A percentile compares a stretch with the other conserved stretches of the same genome.
These are phyloP conservation scores for Eucalyptus shirleyi DNA, from an alignment of 345 rosid species.

Conservation along the genomic window DNA sequence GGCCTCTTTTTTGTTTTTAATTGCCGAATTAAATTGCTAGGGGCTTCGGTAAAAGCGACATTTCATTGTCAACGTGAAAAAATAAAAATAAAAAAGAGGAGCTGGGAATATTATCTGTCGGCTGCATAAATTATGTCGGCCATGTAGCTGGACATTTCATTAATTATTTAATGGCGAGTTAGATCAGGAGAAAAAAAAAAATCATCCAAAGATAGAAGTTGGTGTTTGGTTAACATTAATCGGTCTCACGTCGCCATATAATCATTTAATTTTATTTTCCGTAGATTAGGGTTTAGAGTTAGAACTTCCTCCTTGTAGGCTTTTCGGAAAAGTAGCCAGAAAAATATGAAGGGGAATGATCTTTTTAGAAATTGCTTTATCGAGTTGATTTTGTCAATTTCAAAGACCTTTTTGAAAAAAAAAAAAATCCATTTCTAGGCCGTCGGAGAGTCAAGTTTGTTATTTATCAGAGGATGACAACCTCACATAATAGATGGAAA, in stretches of 20 bases:
- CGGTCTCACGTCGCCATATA: not conserved
- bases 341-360: not conserved
- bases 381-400: not conserved
- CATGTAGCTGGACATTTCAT: not conserved
- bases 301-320: not conserved
- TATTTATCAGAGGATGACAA: not conserved
- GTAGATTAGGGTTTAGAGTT: not conserved
- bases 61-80: not conserved
- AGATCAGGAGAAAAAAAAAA: not conserved
- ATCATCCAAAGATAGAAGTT: not conserved
- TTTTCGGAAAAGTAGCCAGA: not conserved
- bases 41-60: not conserved
- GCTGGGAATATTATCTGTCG: not conserved
- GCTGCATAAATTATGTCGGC: not conserved
- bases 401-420: not conserved
- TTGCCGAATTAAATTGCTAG: not conserved
- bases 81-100: too few species aligned
- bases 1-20: not conserved
- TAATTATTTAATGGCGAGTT: not conserved
- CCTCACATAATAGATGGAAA: not conserved
- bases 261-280: not conserved
- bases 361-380: not conserved
- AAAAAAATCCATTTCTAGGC: not conserved
- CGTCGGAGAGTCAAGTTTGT: not conserved
- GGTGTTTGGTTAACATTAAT: not conserved